phyloP scores from a whole-genome alignment of 371 early-diverging fungal genomes.

The Dinochytrium kinnereticum region DNA sequence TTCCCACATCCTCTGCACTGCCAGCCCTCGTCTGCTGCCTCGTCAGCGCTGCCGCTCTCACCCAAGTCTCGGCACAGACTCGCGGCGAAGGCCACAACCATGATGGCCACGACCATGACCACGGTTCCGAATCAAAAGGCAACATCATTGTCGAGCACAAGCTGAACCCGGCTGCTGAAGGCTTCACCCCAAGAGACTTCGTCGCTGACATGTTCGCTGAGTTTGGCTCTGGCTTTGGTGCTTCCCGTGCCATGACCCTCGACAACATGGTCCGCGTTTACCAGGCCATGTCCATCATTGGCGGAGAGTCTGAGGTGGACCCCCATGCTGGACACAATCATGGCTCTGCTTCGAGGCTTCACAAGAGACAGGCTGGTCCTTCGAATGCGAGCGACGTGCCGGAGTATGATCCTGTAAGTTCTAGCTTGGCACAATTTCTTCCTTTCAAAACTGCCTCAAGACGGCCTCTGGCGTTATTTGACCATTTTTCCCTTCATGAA shows the following conservation, averaged over 20 bases:
- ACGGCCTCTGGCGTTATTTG: neutral
- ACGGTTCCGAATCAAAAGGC: neutral
- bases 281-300: constrained; percentile 2
- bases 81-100: neutral
- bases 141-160: constrained; percentile 11
- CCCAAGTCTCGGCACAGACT: neutral
- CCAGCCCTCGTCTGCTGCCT: too few relatives aligned
- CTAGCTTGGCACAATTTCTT: too few relatives aligned
- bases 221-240: constrained; percentile 2
- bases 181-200: neutral
- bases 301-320: neutral
- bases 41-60: too few relatives aligned
- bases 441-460: too few relatives aligned
- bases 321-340: constrained; percentile 7
- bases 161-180: constrained; percentile 6
- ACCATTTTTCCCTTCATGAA: neutral
- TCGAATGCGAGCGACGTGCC: neutral
- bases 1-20: too few relatives aligned
- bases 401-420: constrained; percentile 5
- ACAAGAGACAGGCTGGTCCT: neutral
- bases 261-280: constrained; percentile 2
- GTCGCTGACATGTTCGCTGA: constrained; percentile 8
- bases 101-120: constrained; percentile 8
- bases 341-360: neutral
- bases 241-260: neutral